Percentiles rank a stretch among this genome's conserved stretches.
Evolutionary conservation across 371 early-diverging fungal species (phyloP).

Genomic region (Mortierella polycephala): DNA sequence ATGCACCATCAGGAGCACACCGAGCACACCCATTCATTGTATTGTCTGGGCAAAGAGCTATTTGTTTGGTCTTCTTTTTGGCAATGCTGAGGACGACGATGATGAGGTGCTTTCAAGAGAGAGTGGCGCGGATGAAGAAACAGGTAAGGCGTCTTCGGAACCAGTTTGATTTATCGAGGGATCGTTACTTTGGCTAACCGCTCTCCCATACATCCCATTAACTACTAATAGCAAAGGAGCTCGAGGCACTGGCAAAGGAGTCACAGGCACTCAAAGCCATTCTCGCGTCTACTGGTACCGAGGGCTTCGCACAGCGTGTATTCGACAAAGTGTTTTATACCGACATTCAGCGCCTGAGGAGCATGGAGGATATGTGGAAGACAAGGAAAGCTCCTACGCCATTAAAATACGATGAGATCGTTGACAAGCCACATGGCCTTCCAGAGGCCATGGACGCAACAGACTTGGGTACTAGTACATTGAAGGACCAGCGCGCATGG

Average conservation of each 20-base stretch:
- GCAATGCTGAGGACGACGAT: slow-evolving; percentile 76
- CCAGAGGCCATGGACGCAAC: slow-evolving; percentile 18
- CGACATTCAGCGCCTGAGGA: slow-evolving; percentile 82
- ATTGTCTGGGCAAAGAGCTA: slow-evolving; percentile 99
- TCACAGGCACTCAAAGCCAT: slow-evolving; percentile 75
- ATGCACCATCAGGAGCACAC: slow-evolving; percentile 98
- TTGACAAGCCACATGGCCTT: slow-evolving; percentile 8
- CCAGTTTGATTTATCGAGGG: neutral
- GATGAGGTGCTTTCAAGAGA: slow-evolving; percentile 62
- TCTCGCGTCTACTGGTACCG: slow-evolving; percentile 66
- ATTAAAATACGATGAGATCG: slow-evolving; percentile 63
- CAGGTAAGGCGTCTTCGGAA: slow-evolving; percentile 8
- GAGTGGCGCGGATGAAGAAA: slow-evolving; percentile 71
- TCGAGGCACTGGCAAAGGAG: slow-evolving; percentile 77
- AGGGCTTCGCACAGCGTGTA: slow-evolving; percentile 76
- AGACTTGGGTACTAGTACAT: slow-evolving; percentile 17
- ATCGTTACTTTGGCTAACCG: no score
- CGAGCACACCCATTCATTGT: slow-evolving; percentile 97
- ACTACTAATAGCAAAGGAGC: slow-evolving; percentile 69
- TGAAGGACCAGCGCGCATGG: slow-evolving; percentile 80
- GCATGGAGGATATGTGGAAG: slow-evolving; percentile 94
- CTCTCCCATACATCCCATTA: neutral
- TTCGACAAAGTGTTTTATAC: slow-evolving; percentile 80
- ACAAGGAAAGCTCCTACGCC: slow-evolving; percentile 76
- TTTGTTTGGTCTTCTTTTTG: slow-evolving; percentile 88